Evolutionary conservation across 1,139 yeast genomes (phyloP), one percentile per base, ranked within the genome.

Genomic region (Protomyces inundatus): DNA sequence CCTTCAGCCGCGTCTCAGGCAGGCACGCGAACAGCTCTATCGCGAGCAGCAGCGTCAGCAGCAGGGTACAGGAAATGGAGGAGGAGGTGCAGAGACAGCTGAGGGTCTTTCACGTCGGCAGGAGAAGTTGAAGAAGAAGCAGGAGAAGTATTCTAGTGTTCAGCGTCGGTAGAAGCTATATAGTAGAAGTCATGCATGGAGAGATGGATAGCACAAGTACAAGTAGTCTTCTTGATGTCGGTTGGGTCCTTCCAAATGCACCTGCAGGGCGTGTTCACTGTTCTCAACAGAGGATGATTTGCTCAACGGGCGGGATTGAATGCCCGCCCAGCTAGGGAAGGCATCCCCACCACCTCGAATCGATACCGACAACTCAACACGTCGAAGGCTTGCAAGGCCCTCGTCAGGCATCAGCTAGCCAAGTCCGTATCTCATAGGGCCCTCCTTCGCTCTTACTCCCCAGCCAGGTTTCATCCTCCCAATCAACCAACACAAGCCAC

Each of bases 51-150:
- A 58, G 46, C 23, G 50, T 9, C 61, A 50, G 23, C 52, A 34
- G 42, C 55, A 37, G 14, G 55, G 55, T 3, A 4, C 32, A 9
- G 40, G 52, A 34, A 3, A 39, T 9, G 56, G 9, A 6, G 32
- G 40, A 10, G 56, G 52, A 9, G 45, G 30, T 4, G 14, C 16
- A 6, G 52, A 45, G 14, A 52, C 39, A 12, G 40, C 55, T n/a
- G 62, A 58, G 42, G 23, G 10, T 5, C 30, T 58, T 51, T 51
- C 56, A 56, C 51, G 40, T 51, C 40, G 62, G 36, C 62, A 58
- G 32, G 62, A 55, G 33, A 58, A 58, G 42, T 42, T 58, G 23
- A 58, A 58, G 46, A 55, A 55, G 36, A 32, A 55, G 45, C 62
- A 58, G 48, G 62, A 58, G 46, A 58, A 58, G 45, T 52, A 40